Percentiles rank a stretch among this genome's conserved stretches.
Conservation (phyloP, 345 rosid genomes). For the Bruguiera parviflora region DNA sequence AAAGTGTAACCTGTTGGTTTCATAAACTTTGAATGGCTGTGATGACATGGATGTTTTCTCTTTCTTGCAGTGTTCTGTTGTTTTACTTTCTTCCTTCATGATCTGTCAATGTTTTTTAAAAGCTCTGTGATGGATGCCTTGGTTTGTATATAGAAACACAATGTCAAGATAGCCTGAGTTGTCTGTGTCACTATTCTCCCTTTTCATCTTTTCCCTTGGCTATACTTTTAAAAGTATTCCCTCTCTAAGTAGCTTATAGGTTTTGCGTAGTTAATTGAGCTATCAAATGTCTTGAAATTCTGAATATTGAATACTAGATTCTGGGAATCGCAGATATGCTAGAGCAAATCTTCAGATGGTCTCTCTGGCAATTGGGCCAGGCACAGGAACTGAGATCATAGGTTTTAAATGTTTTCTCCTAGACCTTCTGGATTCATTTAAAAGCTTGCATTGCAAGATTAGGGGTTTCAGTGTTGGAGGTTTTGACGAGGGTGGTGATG, state of each 20-base stretch:
- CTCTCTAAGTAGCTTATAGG: conserved; percentile 13
- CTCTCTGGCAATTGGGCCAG: conserved; percentile 66
- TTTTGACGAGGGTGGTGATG: conserved; percentile 43
- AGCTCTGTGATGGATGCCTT: neutral
- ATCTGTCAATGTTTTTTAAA: neutral
- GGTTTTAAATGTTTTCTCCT: conserved; percentile 44
- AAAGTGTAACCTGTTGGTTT: too few species aligned
- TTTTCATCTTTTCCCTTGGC: neutral
- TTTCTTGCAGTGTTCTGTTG: neutral
- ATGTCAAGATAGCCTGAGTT: neutral
- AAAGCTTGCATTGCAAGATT: conserved; percentile 50
- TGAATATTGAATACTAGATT: conserved; percentile 60
- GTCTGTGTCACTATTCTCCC: conserved; percentile 11
- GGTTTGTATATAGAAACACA: neutral
- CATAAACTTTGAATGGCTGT: neutral
- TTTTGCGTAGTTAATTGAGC: conserved; percentile 31
- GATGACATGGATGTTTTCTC: neutral
- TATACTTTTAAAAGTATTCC: conserved; percentile 10
- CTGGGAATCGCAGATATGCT: conserved; percentile 75
- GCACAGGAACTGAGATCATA: conserved; percentile 54
- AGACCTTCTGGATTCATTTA: conserved; percentile 36
- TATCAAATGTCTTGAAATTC: conserved; percentile 34
- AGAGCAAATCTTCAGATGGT: conserved; percentile 65
- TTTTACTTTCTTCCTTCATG: neutral
- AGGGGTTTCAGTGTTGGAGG: conserved; percentile 47